These are phyloP conservation scores for Fragilaria radians DNA, from an alignment of 108 stramenopile genomes.

Conservation along the genomic window DNA sequence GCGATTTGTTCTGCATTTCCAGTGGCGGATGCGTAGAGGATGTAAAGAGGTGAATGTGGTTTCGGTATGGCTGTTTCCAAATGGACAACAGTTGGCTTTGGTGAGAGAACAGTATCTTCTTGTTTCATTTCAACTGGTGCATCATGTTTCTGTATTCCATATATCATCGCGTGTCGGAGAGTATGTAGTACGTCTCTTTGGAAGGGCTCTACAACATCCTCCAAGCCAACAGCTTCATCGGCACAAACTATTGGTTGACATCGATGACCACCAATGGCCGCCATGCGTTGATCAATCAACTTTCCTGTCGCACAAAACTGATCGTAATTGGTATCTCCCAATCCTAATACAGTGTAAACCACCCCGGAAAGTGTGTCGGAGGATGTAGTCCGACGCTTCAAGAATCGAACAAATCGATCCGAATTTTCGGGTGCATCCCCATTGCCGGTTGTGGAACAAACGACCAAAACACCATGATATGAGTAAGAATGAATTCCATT, in stretches of 20 bases:
- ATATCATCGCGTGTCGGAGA: conserved; percentile 23
- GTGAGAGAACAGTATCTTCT: background rate
- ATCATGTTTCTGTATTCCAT: background rate
- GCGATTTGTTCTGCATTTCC: conserved; percentile 78
- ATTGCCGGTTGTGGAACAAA: conserved; percentile 88
- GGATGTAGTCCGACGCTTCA: conserved; percentile 46
- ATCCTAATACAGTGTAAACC: conserved; percentile 62
- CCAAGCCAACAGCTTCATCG: conserved; percentile 88
- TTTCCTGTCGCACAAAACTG: conserved; percentile 80
- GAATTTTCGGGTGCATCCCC: conserved; percentile 91
- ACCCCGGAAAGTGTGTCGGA: conserved; percentile 40
- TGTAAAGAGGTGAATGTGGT: conserved; percentile 43
- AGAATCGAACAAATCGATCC: conserved; percentile 59
- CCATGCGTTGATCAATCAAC: conserved; percentile 50
- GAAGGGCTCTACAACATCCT: conserved; percentile 83
- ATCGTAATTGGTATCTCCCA: conserved; percentile 90
- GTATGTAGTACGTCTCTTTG: conserved; percentile 27
- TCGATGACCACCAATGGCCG: conserved; percentile 59
- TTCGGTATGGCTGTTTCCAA: conserved; percentile 5
- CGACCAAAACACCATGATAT: conserved; percentile 57
- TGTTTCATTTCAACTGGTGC: background rate
- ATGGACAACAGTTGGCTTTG: background rate
- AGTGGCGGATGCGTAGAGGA: conserved; percentile 72
- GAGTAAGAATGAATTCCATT: background rate
- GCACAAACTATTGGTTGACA: conserved; percentile 56